A percentile compares a stretch with the other conserved stretches of the same genome.
phyloP scores from a whole-genome alignment of 257 asterid genomes.

The Hygrophila difformis region DNA sequence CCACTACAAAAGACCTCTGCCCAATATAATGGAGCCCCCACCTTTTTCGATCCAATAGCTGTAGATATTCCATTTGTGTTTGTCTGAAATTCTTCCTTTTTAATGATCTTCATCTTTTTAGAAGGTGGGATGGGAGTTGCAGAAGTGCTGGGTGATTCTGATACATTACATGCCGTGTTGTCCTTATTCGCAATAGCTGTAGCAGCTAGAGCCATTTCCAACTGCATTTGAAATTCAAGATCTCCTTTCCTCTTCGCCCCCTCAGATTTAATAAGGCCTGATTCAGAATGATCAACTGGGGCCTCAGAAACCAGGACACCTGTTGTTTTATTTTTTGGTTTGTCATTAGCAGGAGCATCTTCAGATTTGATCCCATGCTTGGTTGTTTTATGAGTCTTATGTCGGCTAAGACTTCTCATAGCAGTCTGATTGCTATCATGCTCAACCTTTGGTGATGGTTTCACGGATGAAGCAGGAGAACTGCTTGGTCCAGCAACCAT shows the following conservation, averaged over 20 bases:
- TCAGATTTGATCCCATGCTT: conserved; percentile 17
- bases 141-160: conserved; percentile 30
- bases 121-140: conserved; percentile 28
- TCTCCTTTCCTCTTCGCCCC: conserved; percentile 76
- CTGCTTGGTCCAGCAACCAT: conserved; percentile 73
- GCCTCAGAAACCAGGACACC: conserved; percentile 27
- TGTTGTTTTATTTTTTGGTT: conserved; percentile 23
- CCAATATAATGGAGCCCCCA: conserved; percentile 96
- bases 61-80: conserved; percentile 59
- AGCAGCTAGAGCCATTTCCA: conserved; percentile 83
- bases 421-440: conserved; percentile 21
- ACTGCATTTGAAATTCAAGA: conserved; percentile 81
- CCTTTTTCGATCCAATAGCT: conserved; percentile 81
- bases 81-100: conserved; percentile 39
- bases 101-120: conserved; percentile 39
- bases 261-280: conserved; percentile 26
- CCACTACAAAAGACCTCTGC: conserved; percentile 89
- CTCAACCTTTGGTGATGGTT: conserved; percentile 25
- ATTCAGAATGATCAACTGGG: conserved; percentile 31
- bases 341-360: conserved; percentile 19
- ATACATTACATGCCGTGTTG: conserved; percentile 19
- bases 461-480: conserved; percentile 27
- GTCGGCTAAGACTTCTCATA: conserved; percentile 17
- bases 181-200: conserved; percentile 42
- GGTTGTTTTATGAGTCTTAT: conserved; percentile 24